Base-by-base conservation (phyloP, 352 stramenopile species). In the Globisporangium irregulare region DNA sequence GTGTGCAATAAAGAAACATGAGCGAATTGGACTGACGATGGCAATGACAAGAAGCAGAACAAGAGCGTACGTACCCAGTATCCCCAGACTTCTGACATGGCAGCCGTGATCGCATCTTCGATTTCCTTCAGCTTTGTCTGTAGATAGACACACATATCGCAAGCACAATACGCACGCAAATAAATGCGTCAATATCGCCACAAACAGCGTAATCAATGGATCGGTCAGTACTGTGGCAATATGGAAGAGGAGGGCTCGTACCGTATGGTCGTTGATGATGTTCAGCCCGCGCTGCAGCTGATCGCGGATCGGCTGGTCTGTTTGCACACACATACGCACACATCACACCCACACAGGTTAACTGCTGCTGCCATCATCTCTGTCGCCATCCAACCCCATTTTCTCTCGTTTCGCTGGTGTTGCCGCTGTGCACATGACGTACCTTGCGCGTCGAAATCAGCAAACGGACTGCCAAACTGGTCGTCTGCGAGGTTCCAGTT, bases 11-110 rank as follows among this genome's bases (percentile, higher is more conserved):
- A 25, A 61, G 18, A 50, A 34, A 34, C 9, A 24, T 56, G 22
- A 61, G 55, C 55, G 54, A 4, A 59, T 4, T 27, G 20, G 48
- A 18, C 7, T 55, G 6, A 55, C 14, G 41, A 8, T n/a, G 15
- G 20, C 7, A n/a, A 55, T 27, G n/a, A 25, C 20, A 22, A 24
- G 9, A 24, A 58, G 24, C 36, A 67, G 25, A 34, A 5, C 15
- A 43, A 24, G 18, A 57, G 29, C 24, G 68, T 76, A 94, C 87
- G 27, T 32, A 32, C 27, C 87, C 88, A 96, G 64, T 96, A 94
- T 64, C 87, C 88, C 88, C 88, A 96, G 7, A 96, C 86, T 84
- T 96, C 88, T 12, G 88, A 96, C 87, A 95, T 94, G 7, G 87
- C 86, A 0, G 85, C 83, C 18, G 86, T 94, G 66, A 96, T 89